phyloP scores from a whole-genome alignment of 345 rosid genomes.

The Eucalyptus erythrocorys region DNA sequence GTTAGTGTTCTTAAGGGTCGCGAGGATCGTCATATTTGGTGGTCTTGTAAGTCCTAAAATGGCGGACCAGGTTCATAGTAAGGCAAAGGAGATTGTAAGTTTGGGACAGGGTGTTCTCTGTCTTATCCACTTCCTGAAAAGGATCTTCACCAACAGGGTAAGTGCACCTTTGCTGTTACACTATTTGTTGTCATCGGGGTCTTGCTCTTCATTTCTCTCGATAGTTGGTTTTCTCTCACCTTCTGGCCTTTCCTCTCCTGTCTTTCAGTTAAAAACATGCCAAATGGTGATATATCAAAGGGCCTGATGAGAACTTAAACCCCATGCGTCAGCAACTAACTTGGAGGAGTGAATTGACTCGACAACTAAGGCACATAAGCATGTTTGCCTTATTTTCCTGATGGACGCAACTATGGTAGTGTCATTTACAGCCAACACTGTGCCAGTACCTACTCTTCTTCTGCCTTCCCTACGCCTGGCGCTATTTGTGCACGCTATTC shows the following conservation, averaged over 20 bases:
- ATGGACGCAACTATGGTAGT: background rate
- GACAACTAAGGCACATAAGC: background rate
- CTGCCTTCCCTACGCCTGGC: background rate
- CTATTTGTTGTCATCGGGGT: background rate
- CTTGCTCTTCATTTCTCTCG: background rate
- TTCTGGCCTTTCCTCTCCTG: background rate
- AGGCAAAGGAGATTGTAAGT: constrained; percentile 28
- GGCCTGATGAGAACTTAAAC: background rate
- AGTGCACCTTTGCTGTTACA: background rate
- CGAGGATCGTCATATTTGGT: constrained; percentile 82
- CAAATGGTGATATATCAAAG: background rate
- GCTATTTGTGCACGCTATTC: background rate
- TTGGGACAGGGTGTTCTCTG: constrained; percentile 67
- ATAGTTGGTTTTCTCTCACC: background rate
- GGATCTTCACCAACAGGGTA: constrained; percentile 68
- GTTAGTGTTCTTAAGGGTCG: constrained; percentile 46
- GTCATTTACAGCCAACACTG: background rate
- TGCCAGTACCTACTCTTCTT: background rate
- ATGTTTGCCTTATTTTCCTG: background rate
- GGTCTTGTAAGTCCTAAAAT: constrained; percentile 56
- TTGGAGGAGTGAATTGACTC: background rate
- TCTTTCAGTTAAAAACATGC: background rate
- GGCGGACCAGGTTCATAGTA: constrained; percentile 58
- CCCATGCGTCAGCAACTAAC: background rate
- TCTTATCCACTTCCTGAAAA: constrained; percentile 70